These are phyloP conservation scores for Ruellia speciosa DNA, from an alignment of 305 asterid genomes.

Conservation along the genomic window DNA sequence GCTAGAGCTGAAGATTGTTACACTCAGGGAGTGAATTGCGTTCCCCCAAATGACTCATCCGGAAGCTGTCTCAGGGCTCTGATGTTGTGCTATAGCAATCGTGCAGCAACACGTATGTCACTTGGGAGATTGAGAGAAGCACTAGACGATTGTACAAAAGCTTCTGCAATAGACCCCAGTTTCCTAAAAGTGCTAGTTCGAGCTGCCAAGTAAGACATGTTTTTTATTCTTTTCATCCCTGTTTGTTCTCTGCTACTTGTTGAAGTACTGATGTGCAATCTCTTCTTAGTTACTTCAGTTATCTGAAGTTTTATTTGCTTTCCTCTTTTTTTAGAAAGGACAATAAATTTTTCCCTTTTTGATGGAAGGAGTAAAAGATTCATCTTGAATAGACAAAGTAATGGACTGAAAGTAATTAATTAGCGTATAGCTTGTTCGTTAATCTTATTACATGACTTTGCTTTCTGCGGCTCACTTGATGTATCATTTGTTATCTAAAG, in stretches of 20 bases:
- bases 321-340: not conserved
- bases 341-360: not conserved
- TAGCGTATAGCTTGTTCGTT: too few relatives aligned
- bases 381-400: not conserved
- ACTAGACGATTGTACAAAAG: slow-evolving; percentile 74
- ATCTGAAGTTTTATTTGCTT: not conserved
- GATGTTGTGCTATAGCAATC: slow-evolving; percentile 91
- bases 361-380: too few relatives aligned
- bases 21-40: slow-evolving; percentile 67
- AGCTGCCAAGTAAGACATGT: slow-evolving; percentile 75
- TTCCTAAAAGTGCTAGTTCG: slow-evolving; percentile 81
- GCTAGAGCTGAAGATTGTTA: slow-evolving; percentile 82
- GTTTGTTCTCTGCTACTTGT: not conserved
- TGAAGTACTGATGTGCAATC: not conserved
- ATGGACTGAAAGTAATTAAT: too few relatives aligned
- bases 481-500: too few relatives aligned
- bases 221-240: slow-evolving; percentile 5
- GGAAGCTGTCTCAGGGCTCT: slow-evolving; percentile 68
- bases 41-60: slow-evolving; percentile 59
- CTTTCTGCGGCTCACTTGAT: too few relatives aligned
- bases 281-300: not conserved
- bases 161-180: slow-evolving; percentile 70
- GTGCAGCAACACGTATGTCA: slow-evolving; percentile 93
- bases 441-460: too few relatives aligned
- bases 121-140: slow-evolving; percentile 90